phyloP scores from a whole-genome alignment of 345 rosid species.

The Turritis glabra region DNA sequence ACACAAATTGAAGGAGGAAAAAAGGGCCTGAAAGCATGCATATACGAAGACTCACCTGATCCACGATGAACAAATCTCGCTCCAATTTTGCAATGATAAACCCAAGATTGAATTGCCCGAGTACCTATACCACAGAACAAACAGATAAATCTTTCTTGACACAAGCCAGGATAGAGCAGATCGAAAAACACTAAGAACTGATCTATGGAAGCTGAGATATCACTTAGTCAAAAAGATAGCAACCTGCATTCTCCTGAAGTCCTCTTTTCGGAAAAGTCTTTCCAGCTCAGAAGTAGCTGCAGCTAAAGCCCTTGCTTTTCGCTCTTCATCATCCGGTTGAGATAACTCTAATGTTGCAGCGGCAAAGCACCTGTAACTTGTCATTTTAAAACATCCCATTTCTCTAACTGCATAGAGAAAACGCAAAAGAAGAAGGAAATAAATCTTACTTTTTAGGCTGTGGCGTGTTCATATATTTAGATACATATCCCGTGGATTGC shows the following conservation, averaged over 20 bases:
- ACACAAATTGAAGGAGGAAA: slow-evolving; percentile 14
- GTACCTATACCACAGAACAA: slow-evolving; percentile 50
- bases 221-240: slow-evolving; percentile 8
- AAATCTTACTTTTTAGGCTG: slow-evolving; percentile 42
- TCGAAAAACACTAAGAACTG: neutral
- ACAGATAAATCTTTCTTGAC: slow-evolving; percentile 5
- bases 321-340: slow-evolving; percentile 80
- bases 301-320: slow-evolving; percentile 72
- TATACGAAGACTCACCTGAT: slow-evolving; percentile 64
- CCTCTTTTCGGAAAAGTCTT: slow-evolving; percentile 83
- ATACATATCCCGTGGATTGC: slow-evolving; percentile 40
- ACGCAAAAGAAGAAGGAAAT: slow-evolving; percentile 13
- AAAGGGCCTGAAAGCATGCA: slow-evolving; percentile 23
- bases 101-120: slow-evolving; percentile 98
- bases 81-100: slow-evolving; percentile 92
- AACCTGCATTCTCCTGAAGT: slow-evolving; percentile 92
- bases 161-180: slow-evolving; percentile 15
- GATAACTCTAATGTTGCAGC: slow-evolving; percentile 90
- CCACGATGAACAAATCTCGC: slow-evolving; percentile 91
- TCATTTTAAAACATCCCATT: slow-evolving; percentile 12
- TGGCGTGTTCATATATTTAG: slow-evolving; percentile 47
- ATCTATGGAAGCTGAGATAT: neutral
- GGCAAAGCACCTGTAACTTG: slow-evolving; percentile 59
- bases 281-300: slow-evolving; percentile 92
- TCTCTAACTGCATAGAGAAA: slow-evolving; percentile 10